phyloP scores from a whole-genome alignment of 106 monocot species.

The Dendrobium huoshanense region DNA sequence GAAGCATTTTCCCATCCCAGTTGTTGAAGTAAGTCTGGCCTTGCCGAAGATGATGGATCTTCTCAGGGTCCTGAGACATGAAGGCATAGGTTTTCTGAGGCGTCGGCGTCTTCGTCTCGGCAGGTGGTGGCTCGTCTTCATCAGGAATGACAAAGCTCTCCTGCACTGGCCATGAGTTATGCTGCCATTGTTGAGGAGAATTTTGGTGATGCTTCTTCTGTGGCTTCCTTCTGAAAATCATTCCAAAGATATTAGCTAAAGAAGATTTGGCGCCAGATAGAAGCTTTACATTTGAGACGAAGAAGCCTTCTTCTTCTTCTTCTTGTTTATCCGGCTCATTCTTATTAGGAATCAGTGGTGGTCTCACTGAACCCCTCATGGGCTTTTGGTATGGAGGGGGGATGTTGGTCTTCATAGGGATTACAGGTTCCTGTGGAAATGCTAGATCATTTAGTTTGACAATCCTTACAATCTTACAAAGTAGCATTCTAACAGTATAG shows the following conservation, averaged over 20 bases:
- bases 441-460: not conserved
- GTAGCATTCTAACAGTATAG: not conserved
- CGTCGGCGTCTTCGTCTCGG: slow-evolving; percentile 56
- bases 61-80: slow-evolving; percentile 77
- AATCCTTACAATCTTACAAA: not conserved
- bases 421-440: slow-evolving; percentile 34
- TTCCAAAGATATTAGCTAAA: slow-evolving; percentile 32
- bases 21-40: slow-evolving; percentile 42
- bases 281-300: slow-evolving; percentile 58
- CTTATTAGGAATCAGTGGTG: slow-evolving; percentile 68
- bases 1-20: slow-evolving; percentile 45
- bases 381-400: slow-evolving; percentile 74
- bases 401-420: slow-evolving; percentile 22
- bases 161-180: slow-evolving; percentile 55
- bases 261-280: slow-evolving; percentile 40
- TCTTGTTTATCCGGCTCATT: slow-evolving; percentile 29
- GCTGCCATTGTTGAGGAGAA: slow-evolving; percentile 23
- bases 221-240: slow-evolving; percentile 40
- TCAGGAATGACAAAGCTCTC: slow-evolving; percentile 75
- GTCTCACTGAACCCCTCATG: slow-evolving; percentile 45
- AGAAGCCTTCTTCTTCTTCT: slow-evolving; percentile 65
- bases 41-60: slow-evolving; percentile 73
- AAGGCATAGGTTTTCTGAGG: slow-evolving; percentile 85
- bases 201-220: slow-evolving; percentile 7
- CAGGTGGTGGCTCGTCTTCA: slow-evolving; percentile 70